Conservation (phyloP, 2,329 filamentous ascomycete genomes). For the Fusarium nurragi region DNA sequence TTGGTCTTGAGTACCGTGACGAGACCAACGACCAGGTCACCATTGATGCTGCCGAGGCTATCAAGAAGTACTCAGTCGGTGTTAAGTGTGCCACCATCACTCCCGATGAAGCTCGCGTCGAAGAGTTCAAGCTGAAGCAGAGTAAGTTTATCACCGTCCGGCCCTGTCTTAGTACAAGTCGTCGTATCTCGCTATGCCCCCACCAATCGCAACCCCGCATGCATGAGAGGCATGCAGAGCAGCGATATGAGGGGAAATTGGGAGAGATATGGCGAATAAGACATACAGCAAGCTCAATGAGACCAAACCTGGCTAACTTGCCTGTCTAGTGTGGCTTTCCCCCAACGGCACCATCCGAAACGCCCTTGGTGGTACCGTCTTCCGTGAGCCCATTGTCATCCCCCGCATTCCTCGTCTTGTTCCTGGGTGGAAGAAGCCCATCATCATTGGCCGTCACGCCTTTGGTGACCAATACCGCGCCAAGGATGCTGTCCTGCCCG, state of each 20-base stretch:
- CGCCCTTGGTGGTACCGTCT: constrained; percentile 89
- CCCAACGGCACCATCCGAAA: constrained; percentile 91
- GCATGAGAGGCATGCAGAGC: constrained; percentile 31
- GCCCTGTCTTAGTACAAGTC: constrained; percentile 14
- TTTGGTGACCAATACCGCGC: constrained; percentile 99
- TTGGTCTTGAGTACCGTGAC: constrained; percentile 94
- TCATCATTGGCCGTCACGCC: constrained; percentile 98
- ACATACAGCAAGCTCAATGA: constrained; percentile 6
- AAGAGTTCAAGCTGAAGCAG: constrained; percentile 99
- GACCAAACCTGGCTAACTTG: constrained; percentile 35
- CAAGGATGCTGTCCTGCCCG: constrained; percentile 86
- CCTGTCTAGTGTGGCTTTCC: constrained; percentile 85
- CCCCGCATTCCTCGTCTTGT: constrained; percentile 91
- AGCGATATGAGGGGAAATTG: constrained; percentile 18
- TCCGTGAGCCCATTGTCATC: constrained; percentile 98
- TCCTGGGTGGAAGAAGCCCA: constrained; percentile 97
- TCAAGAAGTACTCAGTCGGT: constrained; percentile 98
- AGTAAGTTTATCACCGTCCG: constrained; percentile 65
- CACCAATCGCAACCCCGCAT: constrained; percentile 40
- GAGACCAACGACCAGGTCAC: constrained; percentile 97
- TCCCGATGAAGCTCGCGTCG: constrained; percentile 92
- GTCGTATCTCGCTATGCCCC: constrained; percentile 32
- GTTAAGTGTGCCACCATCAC: constrained; percentile 99
- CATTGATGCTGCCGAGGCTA: constrained; percentile 91
- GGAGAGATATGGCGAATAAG: constrained; percentile 24